These are phyloP conservation scores for Stemphylium vesicarium DNA, from an alignment of 2,329 filamentous ascomycete genomes.

Conservation along the genomic window DNA sequence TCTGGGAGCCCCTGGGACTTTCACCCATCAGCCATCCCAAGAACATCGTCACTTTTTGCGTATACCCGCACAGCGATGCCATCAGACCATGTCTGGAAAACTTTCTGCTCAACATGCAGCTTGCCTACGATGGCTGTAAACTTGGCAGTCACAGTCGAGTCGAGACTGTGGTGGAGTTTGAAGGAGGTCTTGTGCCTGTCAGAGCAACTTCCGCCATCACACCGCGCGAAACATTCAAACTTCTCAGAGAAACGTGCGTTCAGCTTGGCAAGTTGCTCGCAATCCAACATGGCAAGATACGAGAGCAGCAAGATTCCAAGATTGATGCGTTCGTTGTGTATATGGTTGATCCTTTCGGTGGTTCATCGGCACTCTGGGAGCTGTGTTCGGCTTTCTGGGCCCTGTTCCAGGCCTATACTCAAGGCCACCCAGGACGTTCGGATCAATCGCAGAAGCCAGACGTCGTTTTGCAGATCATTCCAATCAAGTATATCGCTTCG, in stretches of 20 bases:
- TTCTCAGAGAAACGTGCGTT: constrained; percentile 45
- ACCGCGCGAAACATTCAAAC: constrained; percentile 35
- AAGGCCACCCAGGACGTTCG: constrained; percentile 55
- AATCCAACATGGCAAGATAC: constrained; percentile 42
- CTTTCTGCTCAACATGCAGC: constrained; percentile 72
- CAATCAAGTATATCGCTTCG: constrained; percentile 70
- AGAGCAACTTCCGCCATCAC: constrained; percentile 23
- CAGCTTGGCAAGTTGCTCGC: constrained; percentile 51
- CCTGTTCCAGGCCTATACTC: constrained; percentile 69
- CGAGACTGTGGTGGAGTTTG: constrained; percentile 47
- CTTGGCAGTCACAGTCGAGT: constrained; percentile 67
- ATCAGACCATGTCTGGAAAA: constrained; percentile 65
- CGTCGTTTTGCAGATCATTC: constrained; percentile 78
- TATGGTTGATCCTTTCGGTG: constrained; percentile 72
- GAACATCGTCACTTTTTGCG: constrained; percentile 71
- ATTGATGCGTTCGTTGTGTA: constrained; percentile 70
- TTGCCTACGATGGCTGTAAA: constrained; percentile 75
- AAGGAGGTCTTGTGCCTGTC: constrained; percentile 43
- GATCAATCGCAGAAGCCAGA: constrained; percentile 55
- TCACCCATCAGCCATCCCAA: constrained; percentile 74
- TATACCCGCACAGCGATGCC: constrained; percentile 71
- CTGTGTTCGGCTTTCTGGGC: constrained; percentile 76
- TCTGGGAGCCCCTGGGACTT: constrained; percentile 83
- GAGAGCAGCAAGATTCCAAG: constrained; percentile 57
- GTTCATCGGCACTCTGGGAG: constrained; percentile 66